These are phyloP conservation scores for Podaxis sp. DNA, from an alignment of 768 basidiomycete species.

Conservation along the genomic window DNA sequence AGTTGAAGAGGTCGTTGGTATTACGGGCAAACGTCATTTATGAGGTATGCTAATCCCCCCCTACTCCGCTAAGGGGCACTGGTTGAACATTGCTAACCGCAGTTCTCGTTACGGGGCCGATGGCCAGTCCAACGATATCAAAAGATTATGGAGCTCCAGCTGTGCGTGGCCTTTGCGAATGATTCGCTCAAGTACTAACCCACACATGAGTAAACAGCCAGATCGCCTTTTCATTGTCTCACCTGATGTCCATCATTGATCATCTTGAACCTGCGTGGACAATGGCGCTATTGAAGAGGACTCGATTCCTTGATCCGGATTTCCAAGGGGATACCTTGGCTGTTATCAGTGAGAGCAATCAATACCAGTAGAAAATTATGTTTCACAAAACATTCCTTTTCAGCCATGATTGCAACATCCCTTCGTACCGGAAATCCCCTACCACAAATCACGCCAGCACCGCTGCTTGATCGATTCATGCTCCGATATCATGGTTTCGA, in stretches of 20 bases:
- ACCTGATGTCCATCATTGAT: conserved; percentile 68
- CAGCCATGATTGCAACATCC: conserved; percentile 74
- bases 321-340: conserved; percentile 86
- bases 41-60: conserved; percentile 40
- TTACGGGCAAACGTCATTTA: conserved; percentile 58
- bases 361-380: neutral
- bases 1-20: conserved; percentile 58
- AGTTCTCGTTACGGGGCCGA: conserved; percentile 73
- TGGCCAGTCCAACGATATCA: conserved; percentile 84
- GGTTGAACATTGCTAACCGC: neutral
- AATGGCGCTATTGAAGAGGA: conserved; percentile 67
- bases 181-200: neutral
- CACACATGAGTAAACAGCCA: conserved; percentile 37
- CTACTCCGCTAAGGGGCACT: neutral
- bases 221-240: conserved; percentile 62
- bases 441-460: conserved; percentile 85
- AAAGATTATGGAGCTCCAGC: conserved; percentile 59
- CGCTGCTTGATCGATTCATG: conserved; percentile 47
- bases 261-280: conserved; percentile 77
- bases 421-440: conserved; percentile 70
- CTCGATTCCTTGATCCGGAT: conserved; percentile 69
- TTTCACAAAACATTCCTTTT: neutral
- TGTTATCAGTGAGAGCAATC: conserved; percentile 56
- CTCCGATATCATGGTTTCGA: conserved; percentile 53
- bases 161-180: conserved; percentile 36